A percentile compares a stretch with the other conserved stretches of the same genome.
Evolutionary conservation across 2,329 filamentous ascomycete species (phyloP).

Genomic region (Sporothrix protearum): DNA sequence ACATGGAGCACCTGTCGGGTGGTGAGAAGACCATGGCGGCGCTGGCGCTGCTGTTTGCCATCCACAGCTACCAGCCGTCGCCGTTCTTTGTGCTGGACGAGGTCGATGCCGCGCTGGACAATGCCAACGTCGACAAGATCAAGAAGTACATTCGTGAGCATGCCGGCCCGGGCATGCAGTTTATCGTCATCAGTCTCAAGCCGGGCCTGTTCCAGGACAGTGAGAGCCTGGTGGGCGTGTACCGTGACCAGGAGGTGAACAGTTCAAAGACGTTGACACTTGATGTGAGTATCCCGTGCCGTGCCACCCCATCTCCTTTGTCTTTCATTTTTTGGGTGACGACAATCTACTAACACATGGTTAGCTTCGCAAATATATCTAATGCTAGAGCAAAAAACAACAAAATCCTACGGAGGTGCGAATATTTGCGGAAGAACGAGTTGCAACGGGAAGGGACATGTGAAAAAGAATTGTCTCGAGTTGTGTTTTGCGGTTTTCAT

Average conservation of each 20-base stretch:
- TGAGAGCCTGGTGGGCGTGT: conserved; percentile 92
- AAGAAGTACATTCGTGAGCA: conserved; percentile 95
- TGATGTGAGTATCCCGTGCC: conserved; percentile 67
- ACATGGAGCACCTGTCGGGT: conserved; percentile 97
- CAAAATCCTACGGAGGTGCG: not conserved
- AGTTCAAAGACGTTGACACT: conserved; percentile 86
- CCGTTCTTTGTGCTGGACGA: conserved; percentile 99
- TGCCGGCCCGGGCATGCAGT: conserved; percentile 95
- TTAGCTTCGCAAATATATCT: conserved; percentile 26
- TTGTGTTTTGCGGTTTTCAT: not conserved
- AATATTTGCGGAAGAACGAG: not conserved
- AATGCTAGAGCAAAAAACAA: not conserved
- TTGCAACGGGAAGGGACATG: not conserved
- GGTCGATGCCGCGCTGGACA: conserved; percentile 96
- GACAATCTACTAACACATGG: not conserved
- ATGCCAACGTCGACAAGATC: conserved; percentile 93
- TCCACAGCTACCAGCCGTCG: conserved; percentile 91
- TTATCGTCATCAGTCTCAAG: conserved; percentile 97
- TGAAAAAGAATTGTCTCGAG: not conserved
- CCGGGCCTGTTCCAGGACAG: conserved; percentile 93
- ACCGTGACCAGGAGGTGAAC: conserved; percentile 90
- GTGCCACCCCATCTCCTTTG: not conserved
- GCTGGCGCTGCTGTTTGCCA: conserved; percentile 90
- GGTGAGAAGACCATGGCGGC: conserved; percentile 99
- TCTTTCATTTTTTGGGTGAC: not conserved